Base-by-base conservation (phyloP, 2,329 filamentous ascomycete species). In the Dryadomyces quercus-mongolicae region DNA sequence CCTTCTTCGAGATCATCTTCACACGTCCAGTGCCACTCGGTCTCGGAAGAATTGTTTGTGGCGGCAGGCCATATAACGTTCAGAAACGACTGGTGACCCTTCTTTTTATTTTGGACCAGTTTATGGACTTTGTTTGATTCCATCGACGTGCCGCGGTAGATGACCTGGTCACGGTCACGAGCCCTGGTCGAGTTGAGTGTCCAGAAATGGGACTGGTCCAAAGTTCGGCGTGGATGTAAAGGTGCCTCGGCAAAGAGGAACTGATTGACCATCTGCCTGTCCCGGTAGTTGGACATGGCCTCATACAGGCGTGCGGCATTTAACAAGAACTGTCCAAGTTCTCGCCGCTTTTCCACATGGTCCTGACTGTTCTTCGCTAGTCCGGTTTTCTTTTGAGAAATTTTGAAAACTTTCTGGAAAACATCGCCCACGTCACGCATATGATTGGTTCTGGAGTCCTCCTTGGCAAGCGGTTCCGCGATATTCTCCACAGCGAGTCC, bases 161-260 rank as follows among this genome's bases (percentile, higher is more conserved):
- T 65, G 0, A 73, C 71, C 47, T 74, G 71, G 36, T 73, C 70
- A 3, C 62, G 58, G 48, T 76, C 73, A 4, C 72, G 61, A 1
- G 60, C 57, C 4, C 63, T 57, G 0, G 72, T 74, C n/a, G 69
- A 66, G 0, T 66, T 62, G 2, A 72, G 61, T 2, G 67, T 70
- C 64, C 68, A 68, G 45, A 70, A 70, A 55, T 73, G 74, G 0
- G 68, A 69, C 55, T 76, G 73, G 48, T 76, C 73, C 0, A 76
- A 62, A 0, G 73, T 76, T 0, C 74, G 61, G 0, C 74, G 65
- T 0, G 71, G 68, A 55, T 77, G 73, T 1, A 70, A 60, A 6
- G 67, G 71, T 0, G 69, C 63, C 1, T 70, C 57, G 0, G 53
- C 16, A 15, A 66, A 60, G 0, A 73, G 60, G 34, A 68, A 70